These are phyloP conservation scores for Microdochium paspali DNA, from an alignment of 2,329 filamentous ascomycete genomes.

Conservation along the genomic window DNA sequence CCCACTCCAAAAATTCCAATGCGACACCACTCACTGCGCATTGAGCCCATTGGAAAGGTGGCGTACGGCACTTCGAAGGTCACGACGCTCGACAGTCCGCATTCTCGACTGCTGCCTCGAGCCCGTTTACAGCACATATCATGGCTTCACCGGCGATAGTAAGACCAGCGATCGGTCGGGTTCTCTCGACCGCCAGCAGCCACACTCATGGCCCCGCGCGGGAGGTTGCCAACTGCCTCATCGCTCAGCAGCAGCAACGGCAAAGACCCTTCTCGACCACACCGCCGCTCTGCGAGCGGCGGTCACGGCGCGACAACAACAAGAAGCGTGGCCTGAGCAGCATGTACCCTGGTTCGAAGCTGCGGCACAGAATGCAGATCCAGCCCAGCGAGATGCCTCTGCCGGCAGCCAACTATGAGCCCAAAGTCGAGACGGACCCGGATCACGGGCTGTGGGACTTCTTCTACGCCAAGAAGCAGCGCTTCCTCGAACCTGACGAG, in stretches of 20 bases:
- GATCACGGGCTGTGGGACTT: constrained; percentile 90
- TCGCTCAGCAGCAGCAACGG: constrained; percentile 5
- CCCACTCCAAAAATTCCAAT: neutral
- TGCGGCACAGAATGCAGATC: constrained; percentile 64
- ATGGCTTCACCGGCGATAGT: neutral
- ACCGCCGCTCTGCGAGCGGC: constrained; percentile 14
- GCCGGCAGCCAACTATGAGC: constrained; percentile 54
- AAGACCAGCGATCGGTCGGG: neutral
- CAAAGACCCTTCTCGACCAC: constrained; percentile 21
- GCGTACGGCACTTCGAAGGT: neutral
- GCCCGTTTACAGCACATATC: neutral
- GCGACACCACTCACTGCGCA: neutral
- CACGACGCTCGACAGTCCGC: neutral
- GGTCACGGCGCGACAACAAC: constrained; percentile 60
- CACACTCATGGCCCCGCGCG: constrained; percentile 1
- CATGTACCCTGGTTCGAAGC: constrained; percentile 62
- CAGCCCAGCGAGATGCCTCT: constrained; percentile 63
- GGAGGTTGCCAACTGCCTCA: constrained; percentile 1
- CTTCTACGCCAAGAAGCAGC: constrained; percentile 62
- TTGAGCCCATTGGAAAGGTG: neutral
- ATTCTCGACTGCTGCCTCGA: neutral
- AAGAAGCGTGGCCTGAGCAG: constrained; percentile 73
- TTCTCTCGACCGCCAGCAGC: neutral
- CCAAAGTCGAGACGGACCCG: constrained; percentile 50
- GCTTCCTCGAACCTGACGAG: constrained; percentile 64